phyloP scores from a whole-genome alignment of 1,284 basidiomycete species.

The Wolfiporia cocos region DNA sequence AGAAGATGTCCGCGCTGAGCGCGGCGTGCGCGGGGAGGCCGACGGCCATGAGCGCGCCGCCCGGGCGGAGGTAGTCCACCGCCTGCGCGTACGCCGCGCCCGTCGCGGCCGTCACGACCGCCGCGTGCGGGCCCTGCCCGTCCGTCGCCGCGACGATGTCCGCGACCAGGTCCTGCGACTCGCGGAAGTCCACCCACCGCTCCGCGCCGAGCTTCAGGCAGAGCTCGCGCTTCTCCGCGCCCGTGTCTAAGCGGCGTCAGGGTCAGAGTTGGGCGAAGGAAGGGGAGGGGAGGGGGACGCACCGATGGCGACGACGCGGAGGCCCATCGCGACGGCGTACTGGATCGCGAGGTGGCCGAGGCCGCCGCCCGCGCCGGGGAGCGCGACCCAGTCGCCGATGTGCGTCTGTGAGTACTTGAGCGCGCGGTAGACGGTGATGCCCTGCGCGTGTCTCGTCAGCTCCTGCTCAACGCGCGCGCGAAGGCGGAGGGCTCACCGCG shows the following conservation, averaged over 20 bases:
- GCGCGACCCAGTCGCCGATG: conserved; percentile 77
- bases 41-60: conserved; percentile 70
- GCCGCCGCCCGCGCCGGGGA: conserved; percentile 77
- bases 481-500: conserved; percentile 42
- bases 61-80: conserved; percentile 64
- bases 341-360: conserved; percentile 74
- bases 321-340: conserved; percentile 72
- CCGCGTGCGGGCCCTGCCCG: conserved; percentile 71
- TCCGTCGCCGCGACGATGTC: conserved; percentile 62
- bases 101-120: conserved; percentile 61
- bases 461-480: background rate
- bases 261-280: background rate
- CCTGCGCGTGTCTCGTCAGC: no score
- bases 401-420: conserved; percentile 69
- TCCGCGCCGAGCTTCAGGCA: conserved; percentile 69
- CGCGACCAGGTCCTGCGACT: conserved; percentile 51
- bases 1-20: conserved; percentile 73
- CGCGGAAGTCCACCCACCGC: conserved; percentile 77
- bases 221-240: conserved; percentile 70
- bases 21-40: conserved; percentile 62
- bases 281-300: conserved; percentile 7
- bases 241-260: conserved; percentile 42
- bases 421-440: conserved; percentile 80
- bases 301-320: conserved; percentile 78
- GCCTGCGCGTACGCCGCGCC: conserved; percentile 67